phyloP scores from a whole-genome alignment of 345 rosid species.

The Microthlaspi erraticum region DNA sequence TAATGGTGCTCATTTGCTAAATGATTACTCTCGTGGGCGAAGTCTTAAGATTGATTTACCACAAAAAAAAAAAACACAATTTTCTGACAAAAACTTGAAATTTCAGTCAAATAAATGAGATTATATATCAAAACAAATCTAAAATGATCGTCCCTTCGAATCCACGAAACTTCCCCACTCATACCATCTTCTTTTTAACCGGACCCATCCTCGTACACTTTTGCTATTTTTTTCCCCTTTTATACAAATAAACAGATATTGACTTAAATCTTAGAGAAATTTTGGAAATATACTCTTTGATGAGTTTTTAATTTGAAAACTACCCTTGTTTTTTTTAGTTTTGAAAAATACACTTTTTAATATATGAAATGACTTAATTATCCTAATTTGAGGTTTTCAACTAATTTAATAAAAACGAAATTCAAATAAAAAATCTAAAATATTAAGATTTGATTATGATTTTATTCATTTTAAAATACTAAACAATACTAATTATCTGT shows the following conservation, averaged over 20 bases:
- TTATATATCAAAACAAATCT: background rate
- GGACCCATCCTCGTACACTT: constrained; percentile 46
- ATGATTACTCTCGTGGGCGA: constrained; percentile 46
- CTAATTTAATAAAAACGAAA: too few species aligned
- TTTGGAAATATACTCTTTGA: too few species aligned
- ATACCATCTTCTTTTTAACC: constrained; percentile 19
- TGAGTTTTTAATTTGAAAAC: too few species aligned
- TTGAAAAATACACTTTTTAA: too few species aligned
- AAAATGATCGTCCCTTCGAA: constrained; percentile 47
- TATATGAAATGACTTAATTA: too few species aligned
- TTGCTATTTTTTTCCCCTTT: constrained; percentile 33
- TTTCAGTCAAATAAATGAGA: constrained; percentile 1
- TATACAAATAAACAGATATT: background rate
- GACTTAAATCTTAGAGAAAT: background rate
- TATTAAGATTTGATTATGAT: too few species aligned
- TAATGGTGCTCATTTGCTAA: constrained; percentile 41
- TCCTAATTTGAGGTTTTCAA: too few species aligned
- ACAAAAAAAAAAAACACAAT: background rate
- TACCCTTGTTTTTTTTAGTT: too few species aligned
- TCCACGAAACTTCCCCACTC: constrained; percentile 45
- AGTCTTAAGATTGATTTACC: constrained; percentile 12
- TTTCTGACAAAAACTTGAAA: constrained; percentile 1
- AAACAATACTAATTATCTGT: too few species aligned
- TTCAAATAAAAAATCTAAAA: too few species aligned
- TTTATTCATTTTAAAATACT: too few species aligned